Base-by-base conservation (phyloP, 176 grass and related monocot species). In the Raddia guianensis region DNA sequence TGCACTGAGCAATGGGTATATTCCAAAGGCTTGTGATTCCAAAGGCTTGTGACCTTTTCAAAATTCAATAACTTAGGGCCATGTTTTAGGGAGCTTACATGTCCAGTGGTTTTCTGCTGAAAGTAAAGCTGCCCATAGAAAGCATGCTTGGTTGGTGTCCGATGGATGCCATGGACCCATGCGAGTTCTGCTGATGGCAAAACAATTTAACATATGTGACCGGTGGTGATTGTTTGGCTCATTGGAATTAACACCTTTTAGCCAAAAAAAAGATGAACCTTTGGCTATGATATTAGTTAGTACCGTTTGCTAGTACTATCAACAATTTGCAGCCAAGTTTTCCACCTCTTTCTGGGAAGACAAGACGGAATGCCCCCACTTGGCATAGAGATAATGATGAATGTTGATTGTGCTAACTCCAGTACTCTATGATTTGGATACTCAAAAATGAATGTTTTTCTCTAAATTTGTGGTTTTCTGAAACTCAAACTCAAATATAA, bases 261-360 rank as follows among this genome's bases (percentile, higher is more conserved):
- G 12, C 45, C 27, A 27, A 27, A 9, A 51, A 51, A 44, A 84
- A 14, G 2, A 15, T 52, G 16, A 9, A 40, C 76, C 33, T 74
- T 78, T 72, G 51, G 33, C 51, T 58, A 59, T 78, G 67, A 33
- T 45, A 79, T 73, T 70, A 60, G 7, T 68, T 81, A 27, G 19
- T 12, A 1, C 18, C n/a, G 6, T 81, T 50, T 51, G 63, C 44
- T 64, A 44, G 47, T 49, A 16, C 57, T 49, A 16, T 46, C 7
- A 80, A 7, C 12, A 66, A 51, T 32, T 44, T 51, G 34, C 55
- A 63, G 10, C 32, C 9, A 61, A 59, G 47, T n/a, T 32, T 51
- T 7, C 8, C 27, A 1, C 27, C 27, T 27, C 27, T 27, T 27
- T 27, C 27, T 27, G 27, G 27, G 27, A 27, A 27, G 27, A 20